phyloP scores from a whole-genome alignment of 768 basidiomycete genomes.

The Mrakia gelida region DNA sequence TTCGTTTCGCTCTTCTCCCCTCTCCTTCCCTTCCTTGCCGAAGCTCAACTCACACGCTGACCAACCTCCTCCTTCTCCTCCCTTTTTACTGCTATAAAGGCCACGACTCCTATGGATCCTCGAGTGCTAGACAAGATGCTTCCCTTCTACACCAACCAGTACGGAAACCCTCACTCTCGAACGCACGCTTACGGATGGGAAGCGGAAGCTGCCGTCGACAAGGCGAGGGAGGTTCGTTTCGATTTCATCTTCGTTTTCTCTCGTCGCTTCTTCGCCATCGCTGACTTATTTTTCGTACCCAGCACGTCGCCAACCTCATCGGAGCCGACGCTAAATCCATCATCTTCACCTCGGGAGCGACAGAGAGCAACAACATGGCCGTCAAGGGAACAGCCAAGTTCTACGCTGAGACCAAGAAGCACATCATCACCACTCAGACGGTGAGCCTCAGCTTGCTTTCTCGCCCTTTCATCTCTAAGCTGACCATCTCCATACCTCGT shows the following conservation, averaged over 20 bases:
- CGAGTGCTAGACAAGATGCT: slow-evolving; percentile 96
- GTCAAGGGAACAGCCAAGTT: slow-evolving; percentile 97
- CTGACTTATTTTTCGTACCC: slow-evolving; percentile 1
- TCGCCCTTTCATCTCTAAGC: background rate
- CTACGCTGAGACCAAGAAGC: slow-evolving; percentile 68
- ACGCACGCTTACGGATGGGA: slow-evolving; percentile 99
- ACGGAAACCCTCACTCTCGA: slow-evolving; percentile 94
- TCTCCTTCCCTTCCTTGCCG: background rate
- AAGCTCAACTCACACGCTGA: background rate
- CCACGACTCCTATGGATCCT: slow-evolving; percentile 95
- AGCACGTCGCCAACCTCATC: slow-evolving; percentile 88
- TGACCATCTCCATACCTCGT: background rate
- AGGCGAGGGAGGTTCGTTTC: slow-evolving; percentile 68
- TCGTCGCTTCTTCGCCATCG: background rate
- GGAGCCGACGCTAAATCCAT: slow-evolving; percentile 94
- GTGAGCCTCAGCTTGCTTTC: slow-evolving; percentile 48
- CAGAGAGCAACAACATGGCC: slow-evolving; percentile 94
- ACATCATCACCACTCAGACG: slow-evolving; percentile 92
- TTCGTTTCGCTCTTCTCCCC: slow-evolving; percentile 43
- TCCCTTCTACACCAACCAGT: slow-evolving; percentile 89
- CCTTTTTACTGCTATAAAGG: slow-evolving; percentile 50
- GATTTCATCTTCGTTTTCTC: background rate
- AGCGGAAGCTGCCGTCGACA: slow-evolving; percentile 89
- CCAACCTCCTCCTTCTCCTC: slow-evolving; percentile 2
- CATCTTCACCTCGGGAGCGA: slow-evolving; percentile 95